Evolutionary conservation across 352 stramenopile genomes (phyloP).

Genomic region (Phytophthora brassicae): DNA sequence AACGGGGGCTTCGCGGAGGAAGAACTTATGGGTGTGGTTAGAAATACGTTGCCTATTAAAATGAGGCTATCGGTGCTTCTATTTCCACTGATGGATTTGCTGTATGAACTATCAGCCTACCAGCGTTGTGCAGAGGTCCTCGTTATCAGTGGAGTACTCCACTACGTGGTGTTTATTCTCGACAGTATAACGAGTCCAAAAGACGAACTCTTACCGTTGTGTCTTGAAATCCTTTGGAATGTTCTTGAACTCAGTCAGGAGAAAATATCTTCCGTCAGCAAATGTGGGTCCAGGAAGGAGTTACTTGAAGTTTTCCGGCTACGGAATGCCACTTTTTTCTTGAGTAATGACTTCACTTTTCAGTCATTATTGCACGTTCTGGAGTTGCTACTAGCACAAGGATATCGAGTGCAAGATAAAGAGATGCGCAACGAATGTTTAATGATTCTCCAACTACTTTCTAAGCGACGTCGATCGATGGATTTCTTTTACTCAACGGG

Average conservation of each 20-base stretch:
- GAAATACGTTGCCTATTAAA: conserved; percentile 21
- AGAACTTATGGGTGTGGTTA: conserved; percentile 7
- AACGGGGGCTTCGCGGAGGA: conserved; percentile 3
- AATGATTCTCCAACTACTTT: conserved; percentile 66
- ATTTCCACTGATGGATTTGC: conserved; percentile 63
- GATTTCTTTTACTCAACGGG: conserved; percentile 64
- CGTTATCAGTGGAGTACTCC: conserved; percentile 59
- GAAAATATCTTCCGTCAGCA: conserved; percentile 43
- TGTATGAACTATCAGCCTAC: conserved; percentile 68
- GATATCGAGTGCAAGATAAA: conserved; percentile 77
- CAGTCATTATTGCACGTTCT: conserved; percentile 58
- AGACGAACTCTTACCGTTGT: conserved; percentile 72
- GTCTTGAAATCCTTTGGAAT: conserved; percentile 76
- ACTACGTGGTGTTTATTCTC: conserved; percentile 72
- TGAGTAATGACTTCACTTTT: conserved; percentile 61
- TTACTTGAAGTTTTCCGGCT: conserved; percentile 62
- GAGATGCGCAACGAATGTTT: conserved; percentile 77
- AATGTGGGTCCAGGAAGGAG: conserved; percentile 53
- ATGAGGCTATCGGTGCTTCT: conserved; percentile 38
- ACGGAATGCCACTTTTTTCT: conserved; percentile 63
- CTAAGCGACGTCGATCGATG: conserved; percentile 44
- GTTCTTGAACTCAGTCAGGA: conserved; percentile 67
- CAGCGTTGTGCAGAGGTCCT: conserved; percentile 69
- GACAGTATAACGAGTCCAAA: conserved; percentile 50
- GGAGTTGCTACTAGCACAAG: conserved; percentile 54